These are phyloP conservation scores for Macadamia integrifolia DNA, from an alignment of 164 flowering plant species.

Conservation along the genomic window DNA sequence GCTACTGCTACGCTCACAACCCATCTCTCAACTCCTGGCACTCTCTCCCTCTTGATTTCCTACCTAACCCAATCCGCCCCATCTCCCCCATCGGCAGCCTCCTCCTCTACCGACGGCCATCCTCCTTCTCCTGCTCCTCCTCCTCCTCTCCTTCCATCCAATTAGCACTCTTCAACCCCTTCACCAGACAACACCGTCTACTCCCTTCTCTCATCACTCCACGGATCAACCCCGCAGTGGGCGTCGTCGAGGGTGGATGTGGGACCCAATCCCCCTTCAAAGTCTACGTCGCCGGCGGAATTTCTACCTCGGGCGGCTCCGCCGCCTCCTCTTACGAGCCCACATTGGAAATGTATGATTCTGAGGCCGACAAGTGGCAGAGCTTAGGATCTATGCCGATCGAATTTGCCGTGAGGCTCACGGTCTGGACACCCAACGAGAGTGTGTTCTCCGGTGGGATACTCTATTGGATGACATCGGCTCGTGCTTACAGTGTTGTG, in stretches of 20 bases:
- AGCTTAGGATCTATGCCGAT: constrained; percentile 36
- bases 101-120: constrained; percentile 21
- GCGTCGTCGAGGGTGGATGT: constrained; percentile 15
- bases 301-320: constrained; percentile 25
- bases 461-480: constrained; percentile 67
- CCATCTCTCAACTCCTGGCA: constrained; percentile 37
- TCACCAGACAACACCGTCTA: constrained; percentile 32
- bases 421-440: constrained; percentile 65
- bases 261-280: constrained; percentile 18
- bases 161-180: constrained; percentile 42
- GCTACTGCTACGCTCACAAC: constrained; percentile 45
- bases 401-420: constrained; percentile 53
- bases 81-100: constrained; percentile 35
- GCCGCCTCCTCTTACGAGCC: constrained; percentile 45
- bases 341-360: constrained; percentile 57
- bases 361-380: constrained; percentile 30
- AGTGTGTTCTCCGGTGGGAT: constrained; percentile 39
- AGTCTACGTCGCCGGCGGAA: constrained; percentile 60
- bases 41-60: constrained; percentile 28
- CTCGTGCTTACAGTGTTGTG: constrained; percentile 54
- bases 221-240: constrained; percentile 52
- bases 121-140: not conserved
- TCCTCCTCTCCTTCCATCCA: constrained; percentile 20
- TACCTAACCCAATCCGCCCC: constrained; percentile 34
- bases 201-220: constrained; percentile 33